Percentiles rank a stretch among this genome's conserved stretches.
Evolutionary conservation across 768 basidiomycete genomes (phyloP).

Genomic region (Daedaleopsis nitida): DNA sequence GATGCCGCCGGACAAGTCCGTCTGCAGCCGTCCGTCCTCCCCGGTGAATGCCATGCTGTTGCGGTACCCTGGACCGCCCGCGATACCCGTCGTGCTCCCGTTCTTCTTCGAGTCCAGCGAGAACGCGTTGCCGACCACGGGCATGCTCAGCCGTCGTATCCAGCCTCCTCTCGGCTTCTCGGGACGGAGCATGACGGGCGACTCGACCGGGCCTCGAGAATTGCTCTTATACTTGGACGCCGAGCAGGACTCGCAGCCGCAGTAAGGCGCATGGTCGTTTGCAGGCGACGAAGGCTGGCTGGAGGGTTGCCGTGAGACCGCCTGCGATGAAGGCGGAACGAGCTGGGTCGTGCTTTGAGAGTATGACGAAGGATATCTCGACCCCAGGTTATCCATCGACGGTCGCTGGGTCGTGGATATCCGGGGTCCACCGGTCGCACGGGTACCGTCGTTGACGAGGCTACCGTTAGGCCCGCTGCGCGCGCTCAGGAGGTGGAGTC

Average conservation of each 20-base stretch:
- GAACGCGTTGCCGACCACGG: slow-evolving; percentile 58
- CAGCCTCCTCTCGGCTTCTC: slow-evolving; percentile 65
- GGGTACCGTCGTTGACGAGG: slow-evolving; percentile 33
- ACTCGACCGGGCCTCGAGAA: slow-evolving; percentile 44
- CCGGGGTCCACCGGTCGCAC: slow-evolving; percentile 27
- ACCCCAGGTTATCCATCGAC: background rate
- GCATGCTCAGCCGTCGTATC: slow-evolving; percentile 81
- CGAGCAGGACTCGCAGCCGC: slow-evolving; percentile 69
- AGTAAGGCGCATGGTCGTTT: slow-evolving; percentile 58
- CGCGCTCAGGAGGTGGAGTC: slow-evolving; percentile 41
- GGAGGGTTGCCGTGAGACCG: slow-evolving; percentile 22
- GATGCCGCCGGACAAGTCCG: slow-evolving; percentile 37
- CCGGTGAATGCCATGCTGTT: slow-evolving; percentile 35
- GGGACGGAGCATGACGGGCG: slow-evolving; percentile 47
- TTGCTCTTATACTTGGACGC: slow-evolving; percentile 52
- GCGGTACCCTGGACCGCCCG: slow-evolving; percentile 22
- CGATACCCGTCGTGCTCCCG: slow-evolving; percentile 22
- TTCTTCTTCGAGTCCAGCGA: slow-evolving; percentile 53
- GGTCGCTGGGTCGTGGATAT: slow-evolving; percentile 20
- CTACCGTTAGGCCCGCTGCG: slow-evolving; percentile 33
- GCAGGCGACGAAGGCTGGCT: slow-evolving; percentile 29
- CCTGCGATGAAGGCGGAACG: slow-evolving; percentile 32
- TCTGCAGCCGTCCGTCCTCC: slow-evolving; percentile 52
- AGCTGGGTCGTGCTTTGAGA: slow-evolving; percentile 48
- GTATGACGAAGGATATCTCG: slow-evolving; percentile 29